Evolutionary conservation across 2,329 filamentous ascomycete species (phyloP), one percentile per base, ranked within the genome.

Genomic region (Pyrenochaeta sp.): DNA sequence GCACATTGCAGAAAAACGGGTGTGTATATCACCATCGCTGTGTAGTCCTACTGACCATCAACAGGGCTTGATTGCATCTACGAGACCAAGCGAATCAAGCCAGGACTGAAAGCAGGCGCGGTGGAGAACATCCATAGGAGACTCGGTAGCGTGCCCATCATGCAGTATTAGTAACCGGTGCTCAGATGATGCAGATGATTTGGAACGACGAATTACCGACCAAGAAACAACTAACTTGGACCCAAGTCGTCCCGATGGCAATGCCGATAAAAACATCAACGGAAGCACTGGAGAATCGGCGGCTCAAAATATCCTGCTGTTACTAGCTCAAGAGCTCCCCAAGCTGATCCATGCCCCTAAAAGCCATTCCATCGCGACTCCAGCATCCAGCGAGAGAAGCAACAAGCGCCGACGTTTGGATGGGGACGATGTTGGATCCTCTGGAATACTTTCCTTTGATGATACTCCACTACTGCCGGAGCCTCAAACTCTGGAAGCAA

Each of bases 1-100:
- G 7, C 46, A 32, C 58, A 64, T 41, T 64, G 61, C 33, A 45
- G 61, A 33, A 64, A 61, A 49, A 60, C 61, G 30, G 56, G 61
- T 64, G 49, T 32, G 4, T 15, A 18, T 2, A 17, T 12, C 11
- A 20, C 12, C 6, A 15, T 11, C n/a, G 4, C 7, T 11, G 18
- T n/a, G 3, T 27, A 1, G 7, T 12, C 18, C 27, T 17, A 18
- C 18, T 29, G 20, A 37, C 20, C 4, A n/a, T 4, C 2, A 21
- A 6, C 15, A 64, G 61, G 58, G 18, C 46, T 56, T n/a, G 51
- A 56, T 1, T 64, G 61, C 43, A 43, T 61, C 10, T 64, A 64
- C 30, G 58, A 64, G 33, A 44, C 58, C 7, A 63, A 59, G 33
- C 53, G 60, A 11, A 39, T 51, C 30, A 61, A 60, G 36, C 60